Evolutionary conservation across 2,329 filamentous ascomycete species (phyloP).

Genomic region (Ophiostoma fasciatum): DNA sequence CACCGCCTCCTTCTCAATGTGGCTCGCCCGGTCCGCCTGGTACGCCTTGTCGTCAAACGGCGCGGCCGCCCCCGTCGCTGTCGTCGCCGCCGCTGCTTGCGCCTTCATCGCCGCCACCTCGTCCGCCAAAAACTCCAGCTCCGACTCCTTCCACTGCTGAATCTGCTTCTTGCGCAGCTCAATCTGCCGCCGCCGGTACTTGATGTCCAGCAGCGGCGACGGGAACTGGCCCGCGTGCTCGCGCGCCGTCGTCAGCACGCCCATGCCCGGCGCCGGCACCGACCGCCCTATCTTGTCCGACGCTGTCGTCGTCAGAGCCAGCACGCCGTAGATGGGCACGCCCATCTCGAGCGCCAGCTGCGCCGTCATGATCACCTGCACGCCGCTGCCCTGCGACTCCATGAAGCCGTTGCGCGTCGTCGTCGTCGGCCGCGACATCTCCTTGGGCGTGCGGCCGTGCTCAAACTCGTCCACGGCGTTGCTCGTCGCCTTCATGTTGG

Average conservation of each 20-base stretch:
- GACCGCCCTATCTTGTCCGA: constrained; percentile 99
- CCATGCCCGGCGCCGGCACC: constrained; percentile 88
- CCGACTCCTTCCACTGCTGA: constrained; percentile 90
- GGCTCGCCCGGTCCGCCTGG: constrained; percentile 64
- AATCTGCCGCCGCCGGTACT: constrained; percentile 90
- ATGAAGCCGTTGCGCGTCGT: constrained; percentile 97
- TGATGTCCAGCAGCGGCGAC: constrained; percentile 90
- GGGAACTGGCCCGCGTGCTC: constrained; percentile 86
- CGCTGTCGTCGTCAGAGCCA: constrained; percentile 87
- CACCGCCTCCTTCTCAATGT: constrained; percentile 77
- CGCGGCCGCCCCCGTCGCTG: constrained; percentile 61
- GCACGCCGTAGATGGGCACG: constrained; percentile 88
- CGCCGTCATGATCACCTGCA: constrained; percentile 97
- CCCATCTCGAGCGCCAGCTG: constrained; percentile 96
- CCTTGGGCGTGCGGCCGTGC: constrained; percentile 83
- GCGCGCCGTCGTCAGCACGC: constrained; percentile 88
- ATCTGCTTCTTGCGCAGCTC: constrained; percentile 89
- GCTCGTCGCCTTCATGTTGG: constrained; percentile 99
- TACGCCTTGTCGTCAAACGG: constrained; percentile 74
- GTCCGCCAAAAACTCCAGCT: constrained; percentile 82
- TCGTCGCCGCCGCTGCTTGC: constrained; percentile 77
- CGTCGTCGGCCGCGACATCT: constrained; percentile 96
- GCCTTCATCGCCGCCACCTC: constrained; percentile 85
- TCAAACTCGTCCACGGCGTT: constrained; percentile 94
- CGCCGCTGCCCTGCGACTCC: constrained; percentile 97